Evolutionary conservation across 768 basidiomycete genomes (phyloP), one percentile per base, ranked within the genome.

Genomic region (Psilocybe cubensis): DNA sequence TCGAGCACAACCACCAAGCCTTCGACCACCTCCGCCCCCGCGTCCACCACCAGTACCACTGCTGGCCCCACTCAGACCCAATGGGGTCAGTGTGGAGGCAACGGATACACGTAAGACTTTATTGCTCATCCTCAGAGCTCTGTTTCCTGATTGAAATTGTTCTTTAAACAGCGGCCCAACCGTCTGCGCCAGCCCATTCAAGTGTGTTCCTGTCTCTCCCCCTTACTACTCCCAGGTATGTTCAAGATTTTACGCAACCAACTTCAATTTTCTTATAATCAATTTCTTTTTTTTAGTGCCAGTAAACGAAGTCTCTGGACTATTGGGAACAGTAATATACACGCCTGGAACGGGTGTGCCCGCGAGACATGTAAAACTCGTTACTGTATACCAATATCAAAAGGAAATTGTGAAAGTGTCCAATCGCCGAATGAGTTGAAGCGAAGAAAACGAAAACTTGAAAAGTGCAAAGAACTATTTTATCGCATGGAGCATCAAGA

Each of bases 1-100:
- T 28, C 59, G 5, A 31, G 57, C 21, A 56, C 62, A 11, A 27
- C 27, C 6, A 4, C n/a, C 46, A 57, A 48, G 43, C 45, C 53
- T 20, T 2, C 54, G 3, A 48, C 14, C 45, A 41, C 46, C 4
- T 48, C 46, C 14, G n/a, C 46, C 23, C 43, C 54, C 4, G 44
- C 28, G 7, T 33, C 49, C 6, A 55, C 59, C 38, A 63, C 62
- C 17, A 60, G 50, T 11, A 54, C 62, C 2, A 54, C 53, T 9
- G 28, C 63, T 21, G 65, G 62, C 1, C 56, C 65, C 14, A 57
- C 57, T 21, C 62, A 64, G 35, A 61, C 63, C 47, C 65, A 66
- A 41, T 66, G 61, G 60, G 65, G 65, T 54, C 65, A 66, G 38
- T 66, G 65, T 21, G 65, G 58, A 45, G 65, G 65, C 14, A 62